These are phyloP conservation scores for Pistacia atlantica DNA, from an alignment of 345 rosid genomes.

Conservation along the genomic window DNA sequence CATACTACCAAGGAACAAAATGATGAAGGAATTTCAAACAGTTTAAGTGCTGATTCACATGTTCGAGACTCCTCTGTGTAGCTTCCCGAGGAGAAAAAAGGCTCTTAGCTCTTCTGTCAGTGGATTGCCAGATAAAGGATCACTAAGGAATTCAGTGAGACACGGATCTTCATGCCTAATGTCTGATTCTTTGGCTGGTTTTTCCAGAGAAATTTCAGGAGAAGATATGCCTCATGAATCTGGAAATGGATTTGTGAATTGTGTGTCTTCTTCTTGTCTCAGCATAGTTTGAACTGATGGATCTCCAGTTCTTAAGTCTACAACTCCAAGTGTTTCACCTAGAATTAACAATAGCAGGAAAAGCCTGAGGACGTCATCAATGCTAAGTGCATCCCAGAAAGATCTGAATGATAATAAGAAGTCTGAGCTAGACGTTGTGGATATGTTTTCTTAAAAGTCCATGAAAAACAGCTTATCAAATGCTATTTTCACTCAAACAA, in stretches of 20 bases:
- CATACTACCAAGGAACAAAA: conserved; percentile 14
- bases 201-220: conserved; percentile 19
- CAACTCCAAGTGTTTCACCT: conserved; percentile 85
- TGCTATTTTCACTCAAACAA: conserved; percentile 40
- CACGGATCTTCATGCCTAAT: conserved; percentile 26
- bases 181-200: conserved; percentile 26
- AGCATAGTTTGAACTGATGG: conserved; percentile 41
- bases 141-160: conserved; percentile 16
- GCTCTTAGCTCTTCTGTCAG: conserved; percentile 14
- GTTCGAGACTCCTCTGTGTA: conserved; percentile 24
- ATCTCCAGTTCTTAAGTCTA: conserved; percentile 66
- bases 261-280: conserved; percentile 47
- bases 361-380: conserved; percentile 81
- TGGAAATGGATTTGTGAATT: conserved; percentile 30
- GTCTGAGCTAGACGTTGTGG: conserved; percentile 34
- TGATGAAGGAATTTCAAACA: conserved; percentile 21
- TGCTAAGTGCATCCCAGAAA: conserved; percentile 75
- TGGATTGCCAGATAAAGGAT: conserved; percentile 27
- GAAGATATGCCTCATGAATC: conserved; percentile 29
- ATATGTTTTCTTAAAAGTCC: conserved; percentile 44
- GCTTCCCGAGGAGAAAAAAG: conserved; percentile 14
- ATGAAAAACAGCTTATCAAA: conserved; percentile 29
- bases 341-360: conserved; percentile 74
- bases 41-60: conserved; percentile 20
- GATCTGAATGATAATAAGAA: conserved; percentile 45